These are phyloP conservation scores for Thecaphora frezii DNA, from an alignment of 1,284 basidiomycete genomes.

Conservation along the genomic window DNA sequence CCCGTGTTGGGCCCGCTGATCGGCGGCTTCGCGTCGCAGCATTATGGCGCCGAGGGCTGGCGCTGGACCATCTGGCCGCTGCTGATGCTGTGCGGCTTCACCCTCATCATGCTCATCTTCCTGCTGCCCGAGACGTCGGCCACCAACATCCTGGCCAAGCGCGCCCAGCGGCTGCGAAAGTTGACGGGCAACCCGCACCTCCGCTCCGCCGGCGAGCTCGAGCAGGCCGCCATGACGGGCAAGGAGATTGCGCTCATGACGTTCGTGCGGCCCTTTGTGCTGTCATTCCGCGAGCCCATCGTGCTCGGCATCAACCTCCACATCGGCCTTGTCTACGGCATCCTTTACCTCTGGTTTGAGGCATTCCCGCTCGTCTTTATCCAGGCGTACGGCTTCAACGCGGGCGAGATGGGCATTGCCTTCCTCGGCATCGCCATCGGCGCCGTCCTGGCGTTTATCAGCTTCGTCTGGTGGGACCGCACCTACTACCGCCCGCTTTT, in stretches of 20 bases:
- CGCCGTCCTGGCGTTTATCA: slow-evolving; percentile 23
- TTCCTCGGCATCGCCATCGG: slow-evolving; percentile 45
- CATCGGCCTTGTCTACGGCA: slow-evolving; percentile 43
- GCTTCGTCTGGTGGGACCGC: slow-evolving; percentile 22
- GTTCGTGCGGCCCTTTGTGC: slow-evolving; percentile 45
- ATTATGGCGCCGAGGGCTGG: slow-evolving; percentile 25
- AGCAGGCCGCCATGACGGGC: slow-evolving; percentile 25
- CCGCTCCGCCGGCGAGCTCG: slow-evolving; percentile 56
- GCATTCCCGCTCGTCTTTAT: slow-evolving; percentile 43
- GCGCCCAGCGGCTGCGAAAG: slow-evolving; percentile 58
- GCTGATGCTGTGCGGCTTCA: slow-evolving; percentile 55
- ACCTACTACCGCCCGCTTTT: slow-evolving; percentile 23
- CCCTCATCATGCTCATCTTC: slow-evolving; percentile 44
- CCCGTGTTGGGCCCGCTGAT: slow-evolving; percentile 44
- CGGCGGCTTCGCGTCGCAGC: slow-evolving; percentile 37
- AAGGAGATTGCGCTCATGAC: slow-evolving; percentile 40
- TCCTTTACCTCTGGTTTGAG: slow-evolving; percentile 40
- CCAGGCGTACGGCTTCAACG: slow-evolving; percentile 47
- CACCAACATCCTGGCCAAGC: slow-evolving; percentile 57
- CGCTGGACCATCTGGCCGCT: slow-evolving; percentile 59
- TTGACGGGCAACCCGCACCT: slow-evolving; percentile 58
- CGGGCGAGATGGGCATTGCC: slow-evolving; percentile 33
- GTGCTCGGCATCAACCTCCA: slow-evolving; percentile 38
- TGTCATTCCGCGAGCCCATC: slow-evolving; percentile 37
- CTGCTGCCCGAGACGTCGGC: slow-evolving; percentile 58